Percentiles rank a stretch among this genome's conserved stretches.
Conservation (phyloP, 169 alveolate species). For the Plasmodium knowlesi region DNA sequence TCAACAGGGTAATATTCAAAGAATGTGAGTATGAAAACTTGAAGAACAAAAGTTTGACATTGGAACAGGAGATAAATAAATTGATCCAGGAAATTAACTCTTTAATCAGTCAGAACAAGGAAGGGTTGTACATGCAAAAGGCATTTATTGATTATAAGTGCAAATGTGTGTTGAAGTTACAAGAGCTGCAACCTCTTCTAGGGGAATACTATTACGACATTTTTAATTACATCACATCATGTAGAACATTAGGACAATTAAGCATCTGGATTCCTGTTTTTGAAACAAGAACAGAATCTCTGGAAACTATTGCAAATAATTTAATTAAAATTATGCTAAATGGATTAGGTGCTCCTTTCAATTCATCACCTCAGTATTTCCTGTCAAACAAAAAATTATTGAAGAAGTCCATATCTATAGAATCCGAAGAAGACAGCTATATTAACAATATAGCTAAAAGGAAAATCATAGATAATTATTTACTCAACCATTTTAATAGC, state of each 20-base stretch:
- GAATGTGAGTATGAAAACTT: constrained; percentile 74
- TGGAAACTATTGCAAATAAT: constrained; percentile 60
- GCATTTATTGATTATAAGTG: constrained; percentile 69
- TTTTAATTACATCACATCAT: constrained; percentile 67
- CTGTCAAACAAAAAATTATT: constrained; percentile 4
- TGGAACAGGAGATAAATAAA: constrained; percentile 66
- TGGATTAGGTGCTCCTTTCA: constrained; percentile 71
- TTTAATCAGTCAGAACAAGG: constrained; percentile 35
- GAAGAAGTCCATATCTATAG: constrained; percentile 37
- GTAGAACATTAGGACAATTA: constrained; percentile 73
- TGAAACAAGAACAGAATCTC: constrained; percentile 34
- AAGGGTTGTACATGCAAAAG: constrained; percentile 68
- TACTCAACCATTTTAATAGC: constrained; percentile 44
- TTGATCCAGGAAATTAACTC: constrained; percentile 57
- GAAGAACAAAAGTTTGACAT: constrained; percentile 47
- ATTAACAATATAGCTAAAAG: constrained; percentile 28
- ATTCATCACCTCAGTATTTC: constrained; percentile 59
- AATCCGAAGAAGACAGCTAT: constrained; percentile 61
- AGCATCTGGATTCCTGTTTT: constrained; percentile 72
- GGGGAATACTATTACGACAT: constrained; percentile 60
- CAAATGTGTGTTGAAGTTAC: constrained; percentile 65
- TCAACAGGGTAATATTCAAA: constrained; percentile 67
- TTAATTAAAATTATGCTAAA: constrained; percentile 49
- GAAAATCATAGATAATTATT: constrained; percentile 54
- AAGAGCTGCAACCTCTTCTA: constrained; percentile 47